Percentiles rank a stretch among this genome's conserved stretches.
These are phyloP conservation scores for Aspergillus bertholletiae DNA, from an alignment of 495 filamentous ascomycete genomes.

Conservation along the genomic window DNA sequence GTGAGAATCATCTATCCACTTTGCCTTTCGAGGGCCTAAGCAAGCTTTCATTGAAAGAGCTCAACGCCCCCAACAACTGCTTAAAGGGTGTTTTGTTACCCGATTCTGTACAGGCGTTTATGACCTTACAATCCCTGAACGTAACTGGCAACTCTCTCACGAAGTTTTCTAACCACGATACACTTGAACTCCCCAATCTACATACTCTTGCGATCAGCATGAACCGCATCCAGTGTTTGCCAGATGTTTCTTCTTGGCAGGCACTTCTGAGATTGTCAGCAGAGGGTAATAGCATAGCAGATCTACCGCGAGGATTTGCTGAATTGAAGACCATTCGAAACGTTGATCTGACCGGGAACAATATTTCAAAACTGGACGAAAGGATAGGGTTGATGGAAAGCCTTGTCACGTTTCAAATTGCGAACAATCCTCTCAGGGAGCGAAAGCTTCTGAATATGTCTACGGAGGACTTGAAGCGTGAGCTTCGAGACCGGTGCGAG, in stretches of 20 bases:
- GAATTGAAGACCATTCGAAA: conserved; percentile 62
- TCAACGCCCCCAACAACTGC: conserved; percentile 76
- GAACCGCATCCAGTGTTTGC: conserved; percentile 72
- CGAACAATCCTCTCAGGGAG: conserved; percentile 83
- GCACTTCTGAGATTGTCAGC: conserved; percentile 68
- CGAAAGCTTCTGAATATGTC: conserved; percentile 77
- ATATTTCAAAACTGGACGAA: conserved; percentile 70
- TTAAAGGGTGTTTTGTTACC: conserved; percentile 70
- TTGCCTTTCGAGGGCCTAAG: conserved; percentile 67
- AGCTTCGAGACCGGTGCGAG: conserved; percentile 65
- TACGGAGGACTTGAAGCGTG: conserved; percentile 77
- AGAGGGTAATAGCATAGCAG: conserved; percentile 73
- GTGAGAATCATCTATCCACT: conserved; percentile 66
- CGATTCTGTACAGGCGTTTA: conserved; percentile 49
- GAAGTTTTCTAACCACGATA: conserved; percentile 44
- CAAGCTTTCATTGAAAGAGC: conserved; percentile 65
- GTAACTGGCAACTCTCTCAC: conserved; percentile 71
- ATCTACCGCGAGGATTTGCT: conserved; percentile 71
- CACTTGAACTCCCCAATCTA: conserved; percentile 65
- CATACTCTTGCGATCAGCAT: conserved; percentile 67
- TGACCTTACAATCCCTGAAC: conserved; percentile 68
- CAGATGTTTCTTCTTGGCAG: conserved; percentile 67
- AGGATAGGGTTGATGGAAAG: conserved; percentile 77
- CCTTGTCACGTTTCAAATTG: conserved; percentile 67
- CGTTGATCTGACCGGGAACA: conserved; percentile 80